phyloP scores from a whole-genome alignment of 345 rosid genomes.

The Melastoma malabathricum region DNA sequence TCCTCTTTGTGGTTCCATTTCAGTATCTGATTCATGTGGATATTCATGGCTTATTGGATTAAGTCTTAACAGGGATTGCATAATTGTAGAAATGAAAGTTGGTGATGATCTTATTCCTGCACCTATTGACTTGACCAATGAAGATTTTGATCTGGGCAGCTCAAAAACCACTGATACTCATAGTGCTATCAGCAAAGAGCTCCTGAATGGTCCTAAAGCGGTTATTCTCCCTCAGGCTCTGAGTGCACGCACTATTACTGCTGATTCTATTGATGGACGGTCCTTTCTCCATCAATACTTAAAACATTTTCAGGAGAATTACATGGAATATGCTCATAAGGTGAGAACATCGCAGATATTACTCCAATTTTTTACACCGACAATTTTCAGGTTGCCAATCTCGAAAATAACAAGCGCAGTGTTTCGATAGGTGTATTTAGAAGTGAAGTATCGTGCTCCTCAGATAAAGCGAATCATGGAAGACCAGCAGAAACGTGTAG shows the following conservation, averaged over 20 bases:
- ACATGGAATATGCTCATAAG: conserved; percentile 93
- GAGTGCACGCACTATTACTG: conserved; percentile 57
- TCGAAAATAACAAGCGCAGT: not conserved
- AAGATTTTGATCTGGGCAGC: conserved; percentile 19
- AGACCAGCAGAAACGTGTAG: conserved; percentile 51
- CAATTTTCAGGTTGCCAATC: not conserved
- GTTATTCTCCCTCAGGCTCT: conserved; percentile 69
- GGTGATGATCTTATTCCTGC: conserved; percentile 80
- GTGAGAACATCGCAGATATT: conserved; percentile 17
- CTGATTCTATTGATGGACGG: conserved; percentile 83
- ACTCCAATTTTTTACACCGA: too few relatives aligned
- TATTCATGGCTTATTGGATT: conserved; percentile 76
- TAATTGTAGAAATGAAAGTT: conserved; percentile 78
- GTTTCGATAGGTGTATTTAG: conserved; percentile 51
- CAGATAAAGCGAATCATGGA: conserved; percentile 67
- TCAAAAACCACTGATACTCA: conserved; percentile 32
- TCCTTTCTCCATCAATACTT: conserved; percentile 74
- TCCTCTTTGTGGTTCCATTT: conserved; percentile 50
- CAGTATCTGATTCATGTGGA: conserved; percentile 80
- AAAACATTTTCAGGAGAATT: conserved; percentile 89
- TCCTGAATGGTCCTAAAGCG: conserved; percentile 68
- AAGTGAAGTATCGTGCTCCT: conserved; percentile 81
- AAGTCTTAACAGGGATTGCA: conserved; percentile 52
- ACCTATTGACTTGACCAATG: conserved; percentile 31
- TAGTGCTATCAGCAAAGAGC: conserved; percentile 78